These are phyloP conservation scores for Pythium aristosporum DNA, from an alignment of 352 stramenopile species.

Conservation along the genomic window DNA sequence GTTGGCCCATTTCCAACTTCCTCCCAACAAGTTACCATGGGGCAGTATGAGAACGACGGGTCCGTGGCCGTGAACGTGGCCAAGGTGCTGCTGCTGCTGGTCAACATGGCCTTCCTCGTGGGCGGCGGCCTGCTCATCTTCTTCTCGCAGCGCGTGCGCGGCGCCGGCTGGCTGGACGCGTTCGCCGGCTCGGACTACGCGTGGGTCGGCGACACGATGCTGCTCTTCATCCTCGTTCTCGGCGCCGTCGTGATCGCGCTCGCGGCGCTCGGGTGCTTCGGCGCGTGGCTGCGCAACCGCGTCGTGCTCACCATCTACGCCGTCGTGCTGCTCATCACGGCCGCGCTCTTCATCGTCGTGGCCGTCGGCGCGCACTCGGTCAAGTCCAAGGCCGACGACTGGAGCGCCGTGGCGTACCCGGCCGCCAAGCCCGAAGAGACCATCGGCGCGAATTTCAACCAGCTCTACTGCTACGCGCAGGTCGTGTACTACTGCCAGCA, in stretches of 20 bases:
- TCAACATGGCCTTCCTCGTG: constrained; percentile 87
- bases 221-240: constrained; percentile 68
- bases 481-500: constrained; percentile 74
- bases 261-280: constrained; percentile 65
- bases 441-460: constrained; percentile 71
- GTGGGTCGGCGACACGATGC: constrained; percentile 60
- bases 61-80: constrained; percentile 64
- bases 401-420: constrained; percentile 43
- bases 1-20: neutral
- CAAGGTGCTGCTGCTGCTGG: constrained; percentile 76
- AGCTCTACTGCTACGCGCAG: constrained; percentile 79
- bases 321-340: constrained; percentile 56
- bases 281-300: constrained; percentile 65
- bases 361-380: constrained; percentile 53
- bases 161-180: constrained; percentile 66
- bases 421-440: constrained; percentile 40
- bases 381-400: constrained; percentile 55
- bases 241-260: constrained; percentile 69
- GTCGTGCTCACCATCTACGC: constrained; percentile 73
- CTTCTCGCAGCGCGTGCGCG: constrained; percentile 71
- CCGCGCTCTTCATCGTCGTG: constrained; percentile 64
- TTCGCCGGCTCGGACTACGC: constrained; percentile 65
- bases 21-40: constrained; percentile 28
- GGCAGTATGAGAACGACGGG: constrained; percentile 39
- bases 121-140: constrained; percentile 75